Percentiles rank a stretch among this genome's conserved stretches.
These are phyloP conservation scores for Camillea tinctor DNA, from an alignment of 2,329 filamentous ascomycete genomes.

Conservation along the genomic window DNA sequence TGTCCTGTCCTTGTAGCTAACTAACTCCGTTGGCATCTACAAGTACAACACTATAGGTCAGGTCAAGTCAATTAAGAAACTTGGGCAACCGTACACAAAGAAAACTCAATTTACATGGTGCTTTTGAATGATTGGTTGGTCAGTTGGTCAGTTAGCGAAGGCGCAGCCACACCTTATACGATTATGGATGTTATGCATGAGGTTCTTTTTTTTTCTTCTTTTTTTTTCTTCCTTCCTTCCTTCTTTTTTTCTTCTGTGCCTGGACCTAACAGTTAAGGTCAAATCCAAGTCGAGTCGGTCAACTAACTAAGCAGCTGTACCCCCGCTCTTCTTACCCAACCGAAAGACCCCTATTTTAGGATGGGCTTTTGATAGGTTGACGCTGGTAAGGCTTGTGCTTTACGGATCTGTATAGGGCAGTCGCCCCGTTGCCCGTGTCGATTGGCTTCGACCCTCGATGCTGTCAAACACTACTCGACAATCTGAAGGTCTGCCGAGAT, in stretches of 20 bases:
- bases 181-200: not conserved
- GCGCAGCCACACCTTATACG: not conserved
- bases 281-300: not conserved
- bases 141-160: not conserved
- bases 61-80: not conserved
- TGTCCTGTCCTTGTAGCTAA: too few species aligned
- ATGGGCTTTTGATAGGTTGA: not conserved
- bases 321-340: too few species aligned
- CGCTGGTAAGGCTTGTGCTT: not conserved
- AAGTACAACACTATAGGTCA: too few species aligned
- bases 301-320: not conserved
- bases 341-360: not conserved
- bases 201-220: not conserved
- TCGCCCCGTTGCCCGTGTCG: not conserved
- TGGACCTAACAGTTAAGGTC: not conserved
- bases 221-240: too few species aligned
- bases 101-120: not conserved
- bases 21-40: too few species aligned
- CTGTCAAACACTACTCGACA: not conserved
- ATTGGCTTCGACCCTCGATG: not conserved
- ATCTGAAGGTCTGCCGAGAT: not conserved
- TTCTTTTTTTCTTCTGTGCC: not conserved
- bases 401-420: not conserved
- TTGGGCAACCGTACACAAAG: not conserved
- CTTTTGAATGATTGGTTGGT: not conserved